These are phyloP conservation scores for Epipyxis sp. DNA, from an alignment of 108 stramenopile species.

Conservation along the genomic window DNA sequence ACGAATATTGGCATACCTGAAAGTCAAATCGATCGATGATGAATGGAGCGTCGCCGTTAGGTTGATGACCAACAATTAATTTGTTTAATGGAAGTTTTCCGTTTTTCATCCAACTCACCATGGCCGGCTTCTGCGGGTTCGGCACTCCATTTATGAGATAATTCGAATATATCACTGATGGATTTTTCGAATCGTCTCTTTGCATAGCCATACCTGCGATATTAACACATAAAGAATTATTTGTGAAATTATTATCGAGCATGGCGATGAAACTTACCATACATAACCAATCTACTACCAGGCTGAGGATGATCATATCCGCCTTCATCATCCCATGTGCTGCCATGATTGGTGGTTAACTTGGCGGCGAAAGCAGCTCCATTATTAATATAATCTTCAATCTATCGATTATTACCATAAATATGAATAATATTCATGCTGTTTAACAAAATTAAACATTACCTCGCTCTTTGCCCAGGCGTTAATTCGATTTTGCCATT, in stretches of 20 bases:
- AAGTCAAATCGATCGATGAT: neutral
- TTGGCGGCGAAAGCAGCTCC: too few species aligned
- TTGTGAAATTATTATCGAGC: too few species aligned
- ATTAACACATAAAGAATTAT: too few species aligned
- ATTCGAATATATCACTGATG: neutral
- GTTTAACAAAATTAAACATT: too few species aligned
- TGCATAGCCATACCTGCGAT: neutral
- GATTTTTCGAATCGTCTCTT: constrained; percentile 11
- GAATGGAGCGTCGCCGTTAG: constrained; percentile 23
- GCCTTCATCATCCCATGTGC: neutral
- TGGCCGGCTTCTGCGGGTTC: neutral
- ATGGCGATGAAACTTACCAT: too few species aligned
- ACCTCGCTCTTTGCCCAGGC: too few species aligned
- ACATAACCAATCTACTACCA: constrained; percentile 5
- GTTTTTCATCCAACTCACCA: neutral
- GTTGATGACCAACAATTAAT: constrained; percentile 30
- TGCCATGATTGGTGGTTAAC: too few species aligned
- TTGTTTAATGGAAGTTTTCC: constrained; percentile 11
- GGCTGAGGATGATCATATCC: constrained; percentile 13
- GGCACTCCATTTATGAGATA: constrained; percentile 1
- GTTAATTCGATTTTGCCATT: too few species aligned
- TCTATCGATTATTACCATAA: too few species aligned
- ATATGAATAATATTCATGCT: too few species aligned
- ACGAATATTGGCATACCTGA: too few species aligned
- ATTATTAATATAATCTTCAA: too few species aligned